Conservation (phyloP, 306 rosid genomes). For the Gastrolobium villosum region DNA sequence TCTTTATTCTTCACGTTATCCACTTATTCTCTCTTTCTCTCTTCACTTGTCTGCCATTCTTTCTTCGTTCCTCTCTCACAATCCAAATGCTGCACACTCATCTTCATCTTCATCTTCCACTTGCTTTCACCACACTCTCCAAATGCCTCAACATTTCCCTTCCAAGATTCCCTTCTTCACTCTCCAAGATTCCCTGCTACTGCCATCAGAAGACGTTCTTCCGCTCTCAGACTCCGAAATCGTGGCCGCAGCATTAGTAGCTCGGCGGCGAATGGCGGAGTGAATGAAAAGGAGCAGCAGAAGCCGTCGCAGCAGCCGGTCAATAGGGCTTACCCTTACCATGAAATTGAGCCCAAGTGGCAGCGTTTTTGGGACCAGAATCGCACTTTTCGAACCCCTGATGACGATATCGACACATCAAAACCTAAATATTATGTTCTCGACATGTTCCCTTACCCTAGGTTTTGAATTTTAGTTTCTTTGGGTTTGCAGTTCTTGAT, state of each 20-base stretch:
- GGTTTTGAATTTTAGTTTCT: conserved; percentile 55
- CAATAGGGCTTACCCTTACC: conserved; percentile 76
- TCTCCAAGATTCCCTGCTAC: conserved; percentile 48
- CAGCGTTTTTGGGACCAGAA: conserved; percentile 84
- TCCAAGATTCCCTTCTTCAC: neutral
- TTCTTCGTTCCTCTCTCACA: conserved; percentile 21
- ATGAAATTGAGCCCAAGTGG: conserved; percentile 91
- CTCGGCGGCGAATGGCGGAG: conserved; percentile 40
- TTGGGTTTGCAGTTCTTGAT: neutral
- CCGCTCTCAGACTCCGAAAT: conserved; percentile 46
- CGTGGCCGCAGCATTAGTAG: conserved; percentile 44
- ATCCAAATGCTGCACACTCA: conserved; percentile 55
- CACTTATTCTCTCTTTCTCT: neutral
- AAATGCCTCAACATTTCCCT: conserved; percentile 13
- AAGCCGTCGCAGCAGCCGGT: conserved; percentile 51
- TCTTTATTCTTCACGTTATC: conserved; percentile 41
- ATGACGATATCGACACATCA: conserved; percentile 80
- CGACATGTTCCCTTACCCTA: conserved; percentile 99
- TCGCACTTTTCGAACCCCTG: conserved; percentile 82
- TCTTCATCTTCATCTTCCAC: conserved; percentile 35
- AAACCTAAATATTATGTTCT: conserved; percentile 95
- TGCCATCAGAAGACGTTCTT: conserved; percentile 18
- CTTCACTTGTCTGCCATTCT: neutral
- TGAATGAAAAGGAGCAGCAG: conserved; percentile 46
- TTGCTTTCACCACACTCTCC: conserved; percentile 42